Evolutionary conservation across 2,329 filamentous ascomycete genomes (phyloP).

Genomic region (Ophiocordyceps sinensis): DNA sequence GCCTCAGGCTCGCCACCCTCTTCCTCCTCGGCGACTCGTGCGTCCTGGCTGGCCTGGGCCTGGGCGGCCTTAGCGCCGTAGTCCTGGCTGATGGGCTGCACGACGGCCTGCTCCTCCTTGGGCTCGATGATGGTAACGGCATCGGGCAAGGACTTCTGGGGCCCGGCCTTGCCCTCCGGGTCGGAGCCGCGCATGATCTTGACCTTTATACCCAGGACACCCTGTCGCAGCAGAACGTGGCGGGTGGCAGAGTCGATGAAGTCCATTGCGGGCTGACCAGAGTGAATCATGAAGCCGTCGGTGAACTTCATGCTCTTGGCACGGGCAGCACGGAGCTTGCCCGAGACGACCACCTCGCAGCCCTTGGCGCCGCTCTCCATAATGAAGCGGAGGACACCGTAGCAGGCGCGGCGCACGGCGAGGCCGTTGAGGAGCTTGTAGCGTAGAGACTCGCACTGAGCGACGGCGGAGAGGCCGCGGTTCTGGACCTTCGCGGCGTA

Average conservation of each 20-base stretch:
- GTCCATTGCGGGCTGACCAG: constrained; percentile 97
- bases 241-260: constrained; percentile 98
- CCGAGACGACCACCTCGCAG: constrained; percentile 98
- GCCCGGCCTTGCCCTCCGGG: constrained; percentile 97
- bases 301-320: constrained; percentile 99
- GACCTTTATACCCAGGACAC: constrained; percentile 99
- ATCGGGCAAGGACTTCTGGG: constrained; percentile 94
- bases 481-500: constrained; percentile 99
- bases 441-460: constrained; percentile 99
- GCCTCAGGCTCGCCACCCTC: constrained; percentile 37
- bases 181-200: constrained; percentile 99
- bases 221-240: constrained; percentile 98
- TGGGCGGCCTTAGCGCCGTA: constrained; percentile 86
- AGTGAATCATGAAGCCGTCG: constrained; percentile 99
- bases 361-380: constrained; percentile 99
- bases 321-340: constrained; percentile 96
- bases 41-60: constrained; percentile 50
- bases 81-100: constrained; percentile 95
- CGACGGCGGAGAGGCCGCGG: constrained; percentile 98
- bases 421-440: constrained; percentile 99
- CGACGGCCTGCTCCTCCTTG: constrained; percentile 95
- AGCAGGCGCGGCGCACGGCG: constrained; percentile 96
- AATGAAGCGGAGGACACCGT: constrained; percentile 99
- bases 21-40: constrained; percentile 43
- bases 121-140: constrained; percentile 99